These are phyloP conservation scores for Malassezia restricta DNA, from an alignment of 1,284 basidiomycete species.

Conservation along the genomic window DNA sequence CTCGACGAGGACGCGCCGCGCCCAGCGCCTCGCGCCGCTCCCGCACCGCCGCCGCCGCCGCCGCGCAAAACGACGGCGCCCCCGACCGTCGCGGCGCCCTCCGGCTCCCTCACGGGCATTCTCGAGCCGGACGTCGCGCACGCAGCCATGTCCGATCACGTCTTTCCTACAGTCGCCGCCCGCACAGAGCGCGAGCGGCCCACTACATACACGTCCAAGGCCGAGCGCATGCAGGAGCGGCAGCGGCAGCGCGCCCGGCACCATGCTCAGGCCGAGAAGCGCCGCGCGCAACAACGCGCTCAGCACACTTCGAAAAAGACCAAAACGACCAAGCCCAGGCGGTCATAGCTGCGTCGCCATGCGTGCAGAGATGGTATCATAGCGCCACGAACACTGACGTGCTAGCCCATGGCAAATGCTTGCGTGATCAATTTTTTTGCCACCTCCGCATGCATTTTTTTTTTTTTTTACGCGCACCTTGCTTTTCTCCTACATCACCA, in stretches of 20 bases:
- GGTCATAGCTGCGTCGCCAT: not conserved
- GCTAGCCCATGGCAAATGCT: not conserved
- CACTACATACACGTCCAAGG: slow-evolving; percentile 3
- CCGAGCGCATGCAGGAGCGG: slow-evolving; percentile 12
- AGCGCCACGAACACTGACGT: not conserved
- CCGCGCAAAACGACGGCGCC: too few relatives aligned
- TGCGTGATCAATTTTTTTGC: not conserved
- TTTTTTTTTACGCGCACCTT: too few relatives aligned
- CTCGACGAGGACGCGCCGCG: slow-evolving; percentile 1
- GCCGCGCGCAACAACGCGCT: slow-evolving; percentile 5
- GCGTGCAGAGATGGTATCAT: not conserved
- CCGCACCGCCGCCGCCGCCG: too few relatives aligned
- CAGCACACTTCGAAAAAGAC: not conserved
- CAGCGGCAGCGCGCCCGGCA: slow-evolving; percentile 6
- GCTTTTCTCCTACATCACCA: too few relatives aligned
- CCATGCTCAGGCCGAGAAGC: slow-evolving; percentile 8
- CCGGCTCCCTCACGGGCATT: slow-evolving; percentile 12
- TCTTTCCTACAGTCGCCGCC: not conserved
- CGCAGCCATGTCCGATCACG: not conserved
- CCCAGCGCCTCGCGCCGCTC: not conserved
- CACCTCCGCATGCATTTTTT: too few relatives aligned
- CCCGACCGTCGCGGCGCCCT: not conserved
- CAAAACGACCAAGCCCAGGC: not conserved
- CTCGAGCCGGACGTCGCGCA: slow-evolving; percentile 11
- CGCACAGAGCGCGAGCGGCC: not conserved